A percentile compares a stretch with the other conserved stretches of the same genome.
phyloP scores from a whole-genome alignment of 768 basidiomycete genomes.

The Hypholoma fasciculare region DNA sequence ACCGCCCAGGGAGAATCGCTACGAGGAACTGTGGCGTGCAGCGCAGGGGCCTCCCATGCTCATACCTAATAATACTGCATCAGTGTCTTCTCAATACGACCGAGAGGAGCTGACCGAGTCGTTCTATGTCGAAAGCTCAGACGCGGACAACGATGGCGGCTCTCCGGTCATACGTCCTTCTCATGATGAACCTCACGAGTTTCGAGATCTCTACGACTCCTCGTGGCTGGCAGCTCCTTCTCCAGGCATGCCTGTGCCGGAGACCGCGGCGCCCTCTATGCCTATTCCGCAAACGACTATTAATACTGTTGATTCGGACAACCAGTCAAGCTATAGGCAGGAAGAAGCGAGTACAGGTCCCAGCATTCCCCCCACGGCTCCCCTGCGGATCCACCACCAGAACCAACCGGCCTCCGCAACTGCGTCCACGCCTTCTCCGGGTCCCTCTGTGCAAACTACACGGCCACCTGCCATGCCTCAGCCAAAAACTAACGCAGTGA shows the following conservation, averaged over 20 bases:
- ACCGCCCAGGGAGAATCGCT: background rate
- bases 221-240: slow-evolving; percentile 11
- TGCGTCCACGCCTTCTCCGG: background rate
- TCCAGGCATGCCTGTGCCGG: slow-evolving; percentile 14
- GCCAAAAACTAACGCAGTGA: background rate
- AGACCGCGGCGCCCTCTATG: slow-evolving; percentile 6
- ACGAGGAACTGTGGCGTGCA: slow-evolving; percentile 17
- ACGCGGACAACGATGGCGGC: background rate
- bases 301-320: background rate
- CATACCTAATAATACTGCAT: slow-evolving; percentile 2
- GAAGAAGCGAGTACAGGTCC: background rate
- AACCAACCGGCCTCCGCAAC: background rate
- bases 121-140: background rate
- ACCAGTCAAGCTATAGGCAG: background rate
- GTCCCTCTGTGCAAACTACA: background rate
- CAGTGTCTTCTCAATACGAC: slow-evolving; percentile 11
- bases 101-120: background rate
- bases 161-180: background rate
- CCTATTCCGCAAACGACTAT: background rate
- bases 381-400: slow-evolving; percentile 13
- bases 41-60: slow-evolving; percentile 16
- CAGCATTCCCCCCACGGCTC: slow-evolving; percentile 9
- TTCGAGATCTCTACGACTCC: slow-evolving; percentile 6
- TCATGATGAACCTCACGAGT: background rate
- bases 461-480: background rate